phyloP scores from a whole-genome alignment of 2,329 filamentous ascomycete species.

The Colletotrichum shisoi region DNA sequence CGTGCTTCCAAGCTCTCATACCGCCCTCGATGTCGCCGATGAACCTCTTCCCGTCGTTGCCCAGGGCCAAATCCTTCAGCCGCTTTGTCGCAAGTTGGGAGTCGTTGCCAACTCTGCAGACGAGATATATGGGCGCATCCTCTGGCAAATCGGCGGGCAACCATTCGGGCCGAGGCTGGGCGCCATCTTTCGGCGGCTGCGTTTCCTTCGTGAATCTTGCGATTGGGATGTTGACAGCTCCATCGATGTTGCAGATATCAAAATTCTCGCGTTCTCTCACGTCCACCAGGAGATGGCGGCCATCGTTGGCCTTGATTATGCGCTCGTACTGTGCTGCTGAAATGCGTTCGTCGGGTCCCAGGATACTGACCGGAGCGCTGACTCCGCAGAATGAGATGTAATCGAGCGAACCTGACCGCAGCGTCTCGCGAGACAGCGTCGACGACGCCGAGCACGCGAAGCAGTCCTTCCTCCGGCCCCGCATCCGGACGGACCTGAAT shows the following conservation, averaged over 20 bases:
- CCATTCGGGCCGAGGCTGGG: constrained; percentile 46
- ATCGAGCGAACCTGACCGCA: constrained; percentile 74
- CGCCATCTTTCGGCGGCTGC: constrained; percentile 35
- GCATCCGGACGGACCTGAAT: constrained; percentile 80
- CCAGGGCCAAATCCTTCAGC: constrained; percentile 68
- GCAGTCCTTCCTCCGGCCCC: constrained; percentile 73
- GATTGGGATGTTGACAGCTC: constrained; percentile 74
- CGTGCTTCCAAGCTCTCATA: constrained; percentile 73
- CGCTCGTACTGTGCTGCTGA: constrained; percentile 67
- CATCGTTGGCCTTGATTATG: constrained; percentile 33
- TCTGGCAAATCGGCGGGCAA: constrained; percentile 51
- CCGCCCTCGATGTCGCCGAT: constrained; percentile 78
- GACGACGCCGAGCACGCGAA: constrained; percentile 75
- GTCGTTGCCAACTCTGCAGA: constrained; percentile 80
- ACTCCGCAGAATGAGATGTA: constrained; percentile 88
- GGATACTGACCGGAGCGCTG: constrained; percentile 59
- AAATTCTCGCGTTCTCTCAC: constrained; percentile 87
- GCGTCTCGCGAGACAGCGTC: constrained; percentile 67
- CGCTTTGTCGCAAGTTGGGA: constrained; percentile 74
- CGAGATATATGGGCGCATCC: constrained; percentile 69
- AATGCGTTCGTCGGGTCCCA: constrained; percentile 72
- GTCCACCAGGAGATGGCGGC: constrained; percentile 72
- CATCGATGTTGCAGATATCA: constrained; percentile 77
- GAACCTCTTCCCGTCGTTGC: constrained; percentile 60
- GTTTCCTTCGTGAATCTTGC: constrained; percentile 65